A percentile compares a stretch with the other conserved stretches of the same genome.
Conservation (phyloP, 257 asterid species). For the Echites panduratus region DNA sequence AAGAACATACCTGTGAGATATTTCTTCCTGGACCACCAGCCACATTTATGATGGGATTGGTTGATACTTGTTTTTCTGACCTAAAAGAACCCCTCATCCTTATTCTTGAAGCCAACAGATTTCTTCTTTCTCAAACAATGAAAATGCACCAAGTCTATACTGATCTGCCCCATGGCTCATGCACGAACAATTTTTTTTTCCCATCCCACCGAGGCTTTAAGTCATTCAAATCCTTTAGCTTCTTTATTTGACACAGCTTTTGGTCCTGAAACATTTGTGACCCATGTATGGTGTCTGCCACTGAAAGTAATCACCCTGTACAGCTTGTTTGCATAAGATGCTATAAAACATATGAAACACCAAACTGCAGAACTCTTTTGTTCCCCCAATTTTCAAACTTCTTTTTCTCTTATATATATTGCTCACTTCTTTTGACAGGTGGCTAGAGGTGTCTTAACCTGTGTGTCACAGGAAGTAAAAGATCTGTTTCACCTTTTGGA, state of each 20-base stretch:
- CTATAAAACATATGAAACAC: neutral
- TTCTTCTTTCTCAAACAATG: neutral
- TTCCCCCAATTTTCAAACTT: neutral
- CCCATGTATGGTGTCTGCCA: no score
- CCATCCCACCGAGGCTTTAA: neutral
- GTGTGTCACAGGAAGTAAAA: slow-evolving; percentile 85
- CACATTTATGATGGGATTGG: neutral
- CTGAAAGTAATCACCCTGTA: neutral
- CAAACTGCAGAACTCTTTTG: neutral
- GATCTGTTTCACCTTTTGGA: slow-evolving; percentile 68
- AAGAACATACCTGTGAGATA: neutral
- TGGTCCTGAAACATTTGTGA: neutral
- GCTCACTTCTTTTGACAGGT: slow-evolving; percentile 34
- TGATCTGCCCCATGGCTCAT: neutral
- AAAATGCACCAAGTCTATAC: neutral
- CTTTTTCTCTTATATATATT: slow-evolving; percentile 1
- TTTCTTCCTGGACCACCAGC: no score
- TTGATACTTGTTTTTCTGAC: neutral
- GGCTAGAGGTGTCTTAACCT: slow-evolving; percentile 75
- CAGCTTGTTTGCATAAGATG: neutral
- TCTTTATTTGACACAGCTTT: neutral
- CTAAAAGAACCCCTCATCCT: neutral
- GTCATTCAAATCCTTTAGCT: neutral
- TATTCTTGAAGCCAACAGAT: neutral
- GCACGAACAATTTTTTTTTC: neutral